Percentiles rank a stretch among this genome's conserved stretches.
phyloP scores from a whole-genome alignment of 176 grass and related monocot genomes.

The Urochloa ruziziensis region DNA sequence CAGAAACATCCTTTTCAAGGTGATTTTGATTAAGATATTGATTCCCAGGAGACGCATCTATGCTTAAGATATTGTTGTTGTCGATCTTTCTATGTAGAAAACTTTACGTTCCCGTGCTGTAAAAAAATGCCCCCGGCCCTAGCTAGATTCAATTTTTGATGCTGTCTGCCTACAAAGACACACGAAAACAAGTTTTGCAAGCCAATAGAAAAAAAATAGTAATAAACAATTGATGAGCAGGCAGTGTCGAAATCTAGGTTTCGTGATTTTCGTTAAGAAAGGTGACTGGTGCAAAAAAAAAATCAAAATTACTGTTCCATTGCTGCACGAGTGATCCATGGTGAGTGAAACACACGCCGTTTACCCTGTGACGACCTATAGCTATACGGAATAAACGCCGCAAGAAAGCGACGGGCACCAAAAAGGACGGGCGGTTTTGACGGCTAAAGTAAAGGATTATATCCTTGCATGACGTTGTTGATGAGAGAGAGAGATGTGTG shows the following conservation, averaged over 20 bases:
- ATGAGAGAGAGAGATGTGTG: constrained; percentile 10
- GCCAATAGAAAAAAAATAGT: not conserved
- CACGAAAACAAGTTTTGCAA: not conserved
- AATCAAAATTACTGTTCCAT: not conserved
- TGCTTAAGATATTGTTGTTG: constrained; percentile 17
- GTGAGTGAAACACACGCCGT: constrained; percentile 4
- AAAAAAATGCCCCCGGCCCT: not conserved
- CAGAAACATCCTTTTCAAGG: constrained; percentile 1
- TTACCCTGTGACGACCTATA: not conserved
- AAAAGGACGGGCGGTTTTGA: not conserved
- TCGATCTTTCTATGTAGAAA: not conserved
- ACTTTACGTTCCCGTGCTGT: not conserved
- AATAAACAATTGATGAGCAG: not conserved
- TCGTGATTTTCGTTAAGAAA: not conserved
- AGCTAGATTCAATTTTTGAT: not conserved
- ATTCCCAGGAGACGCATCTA: not conserved
- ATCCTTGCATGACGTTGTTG: constrained; percentile 45
- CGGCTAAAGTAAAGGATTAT: not conserved
- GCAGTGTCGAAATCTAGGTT: not conserved
- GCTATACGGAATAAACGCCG: not conserved
- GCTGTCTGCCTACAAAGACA: not conserved
- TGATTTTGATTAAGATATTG: constrained; percentile 14
- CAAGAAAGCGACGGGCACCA: constrained; percentile 36
- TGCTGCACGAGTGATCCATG: constrained; percentile 4
- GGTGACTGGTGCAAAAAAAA: not conserved